Evolutionary conservation across 352 stramenopile species (phyloP).

Genomic region (Phytophthora boehmeriae): DNA sequence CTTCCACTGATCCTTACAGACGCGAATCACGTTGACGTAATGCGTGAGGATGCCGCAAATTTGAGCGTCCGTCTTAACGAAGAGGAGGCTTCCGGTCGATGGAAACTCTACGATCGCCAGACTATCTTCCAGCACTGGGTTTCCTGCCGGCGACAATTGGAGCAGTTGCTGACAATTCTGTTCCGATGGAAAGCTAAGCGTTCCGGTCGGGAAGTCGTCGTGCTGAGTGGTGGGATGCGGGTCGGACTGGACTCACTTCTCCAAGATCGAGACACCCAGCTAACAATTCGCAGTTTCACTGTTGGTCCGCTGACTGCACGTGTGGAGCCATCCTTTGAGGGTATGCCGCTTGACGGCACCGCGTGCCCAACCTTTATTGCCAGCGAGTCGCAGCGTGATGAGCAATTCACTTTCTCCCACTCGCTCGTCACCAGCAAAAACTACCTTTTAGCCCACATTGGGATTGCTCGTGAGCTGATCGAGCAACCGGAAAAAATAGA

Average conservation of each 20-base stretch:
- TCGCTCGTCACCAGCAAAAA: conserved; percentile 53
- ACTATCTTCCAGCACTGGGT: conserved; percentile 69
- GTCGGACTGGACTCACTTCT: conserved; percentile 71
- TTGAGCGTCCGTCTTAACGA: conserved; percentile 8
- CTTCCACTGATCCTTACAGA: conserved; percentile 69
- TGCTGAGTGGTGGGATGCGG: conserved; percentile 73
- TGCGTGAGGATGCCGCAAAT: conserved; percentile 37
- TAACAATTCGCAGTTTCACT: conserved; percentile 65
- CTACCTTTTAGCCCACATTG: conserved; percentile 55
- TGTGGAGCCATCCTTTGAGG: conserved; percentile 49
- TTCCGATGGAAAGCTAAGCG: conserved; percentile 83
- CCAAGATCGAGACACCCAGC: conserved; percentile 45
- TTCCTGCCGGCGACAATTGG: conserved; percentile 64
- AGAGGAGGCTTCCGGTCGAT: conserved; percentile 30
- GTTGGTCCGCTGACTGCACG: conserved; percentile 62
- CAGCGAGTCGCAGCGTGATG: conserved; percentile 29
- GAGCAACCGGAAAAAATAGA: not conserved
- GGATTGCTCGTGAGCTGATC: conserved; percentile 25
- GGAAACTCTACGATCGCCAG: conserved; percentile 66
- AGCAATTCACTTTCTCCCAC: conserved; percentile 67
- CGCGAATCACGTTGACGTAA: conserved; percentile 45
- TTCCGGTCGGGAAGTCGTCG: conserved; percentile 63
- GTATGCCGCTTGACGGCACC: conserved; percentile 49
- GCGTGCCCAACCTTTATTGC: conserved; percentile 59
- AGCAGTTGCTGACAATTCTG: conserved; percentile 69